Percentiles rank a stretch among this genome's conserved stretches.
Evolutionary conservation across 257 asterid species (phyloP).

Genomic region (Plantago elongata): DNA sequence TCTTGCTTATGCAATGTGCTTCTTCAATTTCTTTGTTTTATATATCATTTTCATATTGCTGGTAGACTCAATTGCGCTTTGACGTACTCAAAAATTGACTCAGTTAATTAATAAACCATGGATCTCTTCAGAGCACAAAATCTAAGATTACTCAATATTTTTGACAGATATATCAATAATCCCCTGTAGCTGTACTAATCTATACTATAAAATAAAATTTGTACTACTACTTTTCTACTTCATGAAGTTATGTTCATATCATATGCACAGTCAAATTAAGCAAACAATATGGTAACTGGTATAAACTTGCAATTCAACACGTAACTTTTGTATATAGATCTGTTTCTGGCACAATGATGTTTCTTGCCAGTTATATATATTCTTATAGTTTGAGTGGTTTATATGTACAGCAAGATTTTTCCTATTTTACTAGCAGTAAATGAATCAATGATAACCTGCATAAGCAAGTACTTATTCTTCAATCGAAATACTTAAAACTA

Average conservation of each 20-base stretch:
- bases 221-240: too few relatives aligned
- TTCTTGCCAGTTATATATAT: too few relatives aligned
- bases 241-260: too few relatives aligned
- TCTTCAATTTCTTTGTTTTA: too few relatives aligned
- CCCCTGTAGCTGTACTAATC: too few relatives aligned
- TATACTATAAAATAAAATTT: too few relatives aligned
- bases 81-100: not conserved
- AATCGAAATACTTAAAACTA: conserved; percentile 4
- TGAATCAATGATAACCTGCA: not conserved
- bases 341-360: not conserved
- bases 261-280: too few relatives aligned
- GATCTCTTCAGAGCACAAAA: not conserved
- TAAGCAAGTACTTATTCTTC: conserved; percentile 18
- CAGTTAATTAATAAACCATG: not conserved
- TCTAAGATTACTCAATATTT: not conserved
- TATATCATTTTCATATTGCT: too few relatives aligned
- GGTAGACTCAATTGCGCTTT: not conserved
- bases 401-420: conserved; percentile 15
- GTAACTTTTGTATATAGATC: not conserved
- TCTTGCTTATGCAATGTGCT: too few relatives aligned
- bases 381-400: not conserved
- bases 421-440: not conserved
- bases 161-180: too few relatives aligned
- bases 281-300: not conserved
- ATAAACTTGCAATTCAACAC: not conserved